These are phyloP conservation scores for Phytophthora pisi DNA, from an alignment of 352 stramenopile genomes.

Conservation along the genomic window DNA sequence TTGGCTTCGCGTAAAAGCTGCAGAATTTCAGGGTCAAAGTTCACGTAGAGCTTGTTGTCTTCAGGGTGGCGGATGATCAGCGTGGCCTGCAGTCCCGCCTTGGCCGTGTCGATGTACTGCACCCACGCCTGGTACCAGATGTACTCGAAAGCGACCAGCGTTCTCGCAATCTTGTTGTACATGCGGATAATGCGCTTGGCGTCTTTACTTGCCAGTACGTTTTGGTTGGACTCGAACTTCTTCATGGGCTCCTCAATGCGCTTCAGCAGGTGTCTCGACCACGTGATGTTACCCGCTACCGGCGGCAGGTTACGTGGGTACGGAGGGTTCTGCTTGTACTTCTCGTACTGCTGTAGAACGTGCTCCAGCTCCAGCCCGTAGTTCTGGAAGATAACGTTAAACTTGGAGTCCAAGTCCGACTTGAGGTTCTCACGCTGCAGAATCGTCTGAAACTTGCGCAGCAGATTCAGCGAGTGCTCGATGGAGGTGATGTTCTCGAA, in stretches of 20 bases:
- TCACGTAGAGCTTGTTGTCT: conserved; percentile 98
- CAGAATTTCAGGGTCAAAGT: conserved; percentile 99
- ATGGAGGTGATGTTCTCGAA: conserved; percentile 99
- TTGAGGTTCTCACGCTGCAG: conserved; percentile 98
- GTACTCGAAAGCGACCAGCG: conserved; percentile 98
- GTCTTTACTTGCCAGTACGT: conserved; percentile 96
- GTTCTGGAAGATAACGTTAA: conserved; percentile 99
- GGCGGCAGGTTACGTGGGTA: conserved; percentile 97
- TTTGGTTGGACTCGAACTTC: conserved; percentile 98
- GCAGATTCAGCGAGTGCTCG: conserved; percentile 95
- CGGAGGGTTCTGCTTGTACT: conserved; percentile 97
- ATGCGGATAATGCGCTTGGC: conserved; percentile 98
- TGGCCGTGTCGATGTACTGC: conserved; percentile 97
- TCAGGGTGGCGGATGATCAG: conserved; percentile 99
- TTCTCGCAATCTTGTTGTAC: conserved; percentile 99
- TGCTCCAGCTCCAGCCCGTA: conserved; percentile 98
- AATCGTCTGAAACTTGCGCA: conserved; percentile 98
- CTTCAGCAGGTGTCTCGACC: conserved; percentile 97
- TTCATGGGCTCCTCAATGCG: conserved; percentile 99
- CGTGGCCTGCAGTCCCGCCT: conserved; percentile 97
- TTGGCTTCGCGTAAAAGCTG: conserved; percentile 98
- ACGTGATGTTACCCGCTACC: conserved; percentile 98
- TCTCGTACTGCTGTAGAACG: conserved; percentile 98
- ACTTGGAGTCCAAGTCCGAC: conserved; percentile 97
- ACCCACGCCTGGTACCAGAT: conserved; percentile 99